Evolutionary conservation across 179 eudicot species (phyloP), one percentile per base, ranked within the genome.

Genomic region (Camellia oleifera): DNA sequence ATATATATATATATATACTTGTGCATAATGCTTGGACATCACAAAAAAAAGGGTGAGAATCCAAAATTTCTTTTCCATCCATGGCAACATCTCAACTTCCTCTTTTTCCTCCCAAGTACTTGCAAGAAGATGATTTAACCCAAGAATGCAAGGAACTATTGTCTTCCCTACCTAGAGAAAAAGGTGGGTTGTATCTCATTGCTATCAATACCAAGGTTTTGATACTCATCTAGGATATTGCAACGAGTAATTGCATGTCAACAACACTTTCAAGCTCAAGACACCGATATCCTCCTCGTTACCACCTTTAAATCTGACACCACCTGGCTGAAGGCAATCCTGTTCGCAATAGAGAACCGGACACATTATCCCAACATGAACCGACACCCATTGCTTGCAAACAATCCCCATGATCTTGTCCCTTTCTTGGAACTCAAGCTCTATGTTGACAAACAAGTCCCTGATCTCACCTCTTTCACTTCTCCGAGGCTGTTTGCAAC

Each of bases 301-400:
- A 91, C 90, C 75, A 74, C 82, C 10, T 93, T 93, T 0, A 92
- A 92, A 85, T 88, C 93, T 0, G 97, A 94, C 79, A 90, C 94
- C 81, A 91, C 94, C 17, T 91, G 94, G 94, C 83, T 92, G 78
- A 75, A 92, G 75, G 92, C 94, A 54, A 7, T 88, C 50, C 0
- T 83, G 0, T 91, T 82, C 74, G 53, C 91, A 6, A 7, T 88
- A 6, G 76, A 85, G 5, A 84, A 88, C 81, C 88, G 94, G 0
- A 69, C 6, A 2, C 56, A 15, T 17, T 68, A 75, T 11, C 77
- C 54, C 15, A 3, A 13, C 61, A 69, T 81, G 80, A 2, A 26
- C 8, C 26, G 46, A 3, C 96, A 92, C 80, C 91, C 94, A 9
- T 75, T 90, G 45, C 63, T 69, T 2, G 52, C 68, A n/a, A 45